Conservation (phyloP, 768 basidiomycete genomes). For the Paxillus ammoniavirescens region DNA sequence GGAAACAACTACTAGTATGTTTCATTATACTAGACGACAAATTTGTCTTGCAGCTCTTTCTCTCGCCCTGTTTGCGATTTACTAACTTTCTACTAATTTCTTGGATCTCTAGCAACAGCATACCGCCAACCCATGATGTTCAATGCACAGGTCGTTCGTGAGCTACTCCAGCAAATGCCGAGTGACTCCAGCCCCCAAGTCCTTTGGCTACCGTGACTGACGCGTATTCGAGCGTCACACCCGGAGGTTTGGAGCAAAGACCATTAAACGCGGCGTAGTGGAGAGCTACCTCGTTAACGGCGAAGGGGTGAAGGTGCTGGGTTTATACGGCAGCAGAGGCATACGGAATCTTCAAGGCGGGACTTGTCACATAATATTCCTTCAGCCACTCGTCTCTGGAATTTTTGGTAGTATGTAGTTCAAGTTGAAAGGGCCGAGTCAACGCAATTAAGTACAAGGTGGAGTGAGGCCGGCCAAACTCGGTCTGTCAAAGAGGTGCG, state of each 20-base stretch:
- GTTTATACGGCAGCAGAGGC: slow-evolving; percentile 77
- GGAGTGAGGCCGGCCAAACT: too few relatives aligned
- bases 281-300: slow-evolving; percentile 57
- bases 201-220: slow-evolving; percentile 49
- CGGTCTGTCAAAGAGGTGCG: too few relatives aligned
- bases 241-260: slow-evolving; percentile 52
- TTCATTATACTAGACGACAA: too few relatives aligned
- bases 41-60: neutral
- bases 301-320: slow-evolving; percentile 65
- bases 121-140: slow-evolving; percentile 78
- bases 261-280: slow-evolving; percentile 50
- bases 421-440: too few relatives aligned
- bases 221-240: slow-evolving; percentile 56
- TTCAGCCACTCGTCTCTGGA: too few relatives aligned
- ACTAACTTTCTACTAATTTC: slow-evolving; percentile 2
- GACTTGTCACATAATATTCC: slow-evolving; percentile 11
- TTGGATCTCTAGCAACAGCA: slow-evolving; percentile 36
- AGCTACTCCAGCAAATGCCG: slow-evolving; percentile 73
- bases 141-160: slow-evolving; percentile 75
- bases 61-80: neutral
- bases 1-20: too few relatives aligned
- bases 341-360: slow-evolving; percentile 85
- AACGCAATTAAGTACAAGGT: too few relatives aligned
- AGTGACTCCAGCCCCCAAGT: slow-evolving; percentile 61
- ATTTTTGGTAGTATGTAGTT: too few relatives aligned